Base-by-base conservation (phyloP, 108 stramenopile genomes). In the Pseudonitzschia delicatissima region DNA sequence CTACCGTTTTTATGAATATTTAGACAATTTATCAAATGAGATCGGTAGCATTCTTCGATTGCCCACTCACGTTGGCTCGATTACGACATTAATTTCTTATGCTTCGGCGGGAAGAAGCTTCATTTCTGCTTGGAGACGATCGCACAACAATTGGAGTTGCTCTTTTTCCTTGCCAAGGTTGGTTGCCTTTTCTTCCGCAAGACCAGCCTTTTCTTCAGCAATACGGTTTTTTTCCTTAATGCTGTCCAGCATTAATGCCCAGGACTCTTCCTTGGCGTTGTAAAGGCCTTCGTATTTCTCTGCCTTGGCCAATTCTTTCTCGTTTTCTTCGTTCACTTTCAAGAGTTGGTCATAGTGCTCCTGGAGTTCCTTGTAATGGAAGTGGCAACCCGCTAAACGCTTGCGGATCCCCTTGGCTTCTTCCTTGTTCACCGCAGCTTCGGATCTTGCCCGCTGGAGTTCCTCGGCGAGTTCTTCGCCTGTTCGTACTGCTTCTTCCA, bases 361-460 rank as follows among this genome's bases (percentile, higher is more conserved):
- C n/a, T 42, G 60, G 2, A 61, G n/a, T 42, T 61, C 36, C 39
- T 61, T 61, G 23, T 61, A 61, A 36, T 61, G 60, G 39, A 25
- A 61, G 23, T 61, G 60, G 23, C 60, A 61, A 6, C 60, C 60
- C 0, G 60, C 37, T 21, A 61, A 26, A 8, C 17, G 33, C 23
- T 61, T 61, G 4, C 60, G 60, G 23, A 61, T 61, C 15, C 37
- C 39, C 60, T 61, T 40, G n/a, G 60, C 18, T 26, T 61, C 60
- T 17, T 40, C 39, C 21, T 42, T 40, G 37, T 42, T 6, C 21
- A 25, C 2, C 11, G 37, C 60, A 35, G 60, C 35, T 11, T 61
- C 60, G 23, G 20, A 26, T 26, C 26, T 40, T 40, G 60, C 60
- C 17, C 2, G 5, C 27, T 40, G 6, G 17, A 61, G 17, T 2